These are phyloP conservation scores for Ceratocystis colombiana DNA, from an alignment of 2,329 filamentous ascomycete species.

Conservation along the genomic window DNA sequence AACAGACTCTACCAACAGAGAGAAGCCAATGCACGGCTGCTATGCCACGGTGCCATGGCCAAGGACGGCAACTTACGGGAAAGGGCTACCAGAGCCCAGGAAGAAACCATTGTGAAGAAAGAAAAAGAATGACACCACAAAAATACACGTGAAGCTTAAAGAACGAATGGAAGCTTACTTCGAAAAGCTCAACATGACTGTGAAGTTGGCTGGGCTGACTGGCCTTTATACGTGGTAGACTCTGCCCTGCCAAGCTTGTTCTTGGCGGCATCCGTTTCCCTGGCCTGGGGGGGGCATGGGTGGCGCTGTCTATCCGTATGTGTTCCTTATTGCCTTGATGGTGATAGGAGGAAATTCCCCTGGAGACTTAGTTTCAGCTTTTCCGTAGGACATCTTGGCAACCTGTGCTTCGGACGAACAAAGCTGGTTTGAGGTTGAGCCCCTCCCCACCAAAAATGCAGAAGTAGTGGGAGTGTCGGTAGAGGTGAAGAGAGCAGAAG, in stretches of 20 bases:
- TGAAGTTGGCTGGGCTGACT: background rate
- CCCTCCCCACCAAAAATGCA: background rate
- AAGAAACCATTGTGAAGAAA: conserved; percentile 16
- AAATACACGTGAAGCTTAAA: conserved; percentile 11
- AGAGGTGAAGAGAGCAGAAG: background rate
- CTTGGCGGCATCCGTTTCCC: background rate
- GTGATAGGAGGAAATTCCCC: conserved; percentile 14
- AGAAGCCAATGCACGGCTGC: background rate
- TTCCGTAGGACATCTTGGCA: conserved; percentile 7
- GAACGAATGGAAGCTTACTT: conserved; percentile 8
- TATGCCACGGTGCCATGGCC: background rate
- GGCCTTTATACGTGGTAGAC: background rate
- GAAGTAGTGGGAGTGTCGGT: background rate
- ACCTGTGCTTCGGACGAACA: conserved; percentile 11
- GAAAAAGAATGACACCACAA: conserved; percentile 17
- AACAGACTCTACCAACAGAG: background rate
- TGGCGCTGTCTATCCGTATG: background rate
- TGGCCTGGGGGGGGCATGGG: background rate
- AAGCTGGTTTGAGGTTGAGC: background rate
- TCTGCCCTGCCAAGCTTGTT: background rate
- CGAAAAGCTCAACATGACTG: background rate
- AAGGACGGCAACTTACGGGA: background rate
- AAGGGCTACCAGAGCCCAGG: conserved; percentile 15
- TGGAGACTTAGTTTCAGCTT: conserved; percentile 6
- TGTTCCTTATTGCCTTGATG: background rate